A percentile compares a stretch with the other conserved stretches of the same genome.
Conservation (phyloP, 495 filamentous ascomycete genomes). For the Rusavskia elegans region DNA sequence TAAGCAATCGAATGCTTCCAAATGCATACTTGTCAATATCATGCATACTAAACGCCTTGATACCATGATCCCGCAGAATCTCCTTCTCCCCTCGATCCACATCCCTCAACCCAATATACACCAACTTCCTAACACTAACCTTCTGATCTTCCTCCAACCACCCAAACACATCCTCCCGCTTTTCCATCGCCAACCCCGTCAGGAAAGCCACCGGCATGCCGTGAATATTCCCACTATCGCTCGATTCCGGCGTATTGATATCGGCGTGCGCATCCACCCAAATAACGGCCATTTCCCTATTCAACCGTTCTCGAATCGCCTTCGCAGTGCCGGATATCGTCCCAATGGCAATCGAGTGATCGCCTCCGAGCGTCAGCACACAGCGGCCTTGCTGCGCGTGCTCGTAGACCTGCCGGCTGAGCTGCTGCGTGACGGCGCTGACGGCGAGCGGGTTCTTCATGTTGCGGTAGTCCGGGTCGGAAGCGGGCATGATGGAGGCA, state of each 20-base stretch:
- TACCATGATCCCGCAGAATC: constrained; percentile 69
- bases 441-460: constrained; percentile 92
- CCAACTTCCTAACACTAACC: constrained; percentile 67
- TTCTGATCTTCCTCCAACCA: constrained; percentile 58
- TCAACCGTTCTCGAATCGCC: constrained; percentile 66
- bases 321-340: constrained; percentile 71
- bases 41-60: constrained; percentile 97
- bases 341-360: constrained; percentile 94
- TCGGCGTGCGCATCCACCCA: constrained; percentile 98
- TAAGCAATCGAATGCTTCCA: background rate
- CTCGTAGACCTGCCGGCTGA: constrained; percentile 73
- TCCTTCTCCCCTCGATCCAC: constrained; percentile 86
- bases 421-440: constrained; percentile 65
- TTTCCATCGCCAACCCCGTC: constrained; percentile 64
- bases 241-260: constrained; percentile 90
- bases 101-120: constrained; percentile 93
- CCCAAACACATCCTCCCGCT: constrained; percentile 60
- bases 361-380: constrained; percentile 85
- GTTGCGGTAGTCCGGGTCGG: constrained; percentile 62
- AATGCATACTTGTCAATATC: constrained; percentile 66
- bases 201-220: constrained; percentile 96
- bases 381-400: constrained; percentile 75
- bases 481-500: constrained; percentile 52
- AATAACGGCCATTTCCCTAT: constrained; percentile 75
- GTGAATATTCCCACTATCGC: constrained; percentile 84